A percentile compares a stretch with the other conserved stretches of the same genome.
phyloP scores from a whole-genome alignment of 768 basidiomycete species.

The Tephrocybe sp. region DNA sequence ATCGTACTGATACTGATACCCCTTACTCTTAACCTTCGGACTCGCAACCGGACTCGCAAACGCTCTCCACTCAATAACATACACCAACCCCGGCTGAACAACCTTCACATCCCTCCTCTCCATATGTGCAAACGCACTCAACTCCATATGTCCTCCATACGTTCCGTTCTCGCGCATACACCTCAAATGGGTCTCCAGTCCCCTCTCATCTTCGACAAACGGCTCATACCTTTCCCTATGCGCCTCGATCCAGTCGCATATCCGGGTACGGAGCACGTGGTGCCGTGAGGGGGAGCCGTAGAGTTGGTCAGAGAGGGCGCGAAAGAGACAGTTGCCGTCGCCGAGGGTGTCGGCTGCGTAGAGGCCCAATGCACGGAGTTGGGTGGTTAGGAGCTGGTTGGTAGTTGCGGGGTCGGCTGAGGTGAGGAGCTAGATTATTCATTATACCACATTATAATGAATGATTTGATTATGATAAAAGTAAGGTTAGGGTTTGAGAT shows the following conservation, averaged over 20 bases:
- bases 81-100: constrained; percentile 87
- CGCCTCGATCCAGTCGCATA: constrained; percentile 78
- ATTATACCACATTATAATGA: too few species aligned
- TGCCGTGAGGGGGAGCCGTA: constrained; percentile 75
- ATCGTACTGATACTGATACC: constrained; percentile 6
- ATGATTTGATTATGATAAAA: too few species aligned
- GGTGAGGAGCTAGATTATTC: constrained; percentile 37
- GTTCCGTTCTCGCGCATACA: constrained; percentile 79
- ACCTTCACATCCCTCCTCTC: constrained; percentile 81
- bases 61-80: constrained; percentile 81
- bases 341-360: constrained; percentile 87
- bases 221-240: constrained; percentile 76
- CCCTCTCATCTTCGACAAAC: constrained; percentile 85
- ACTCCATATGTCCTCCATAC: constrained; percentile 89
- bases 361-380: constrained; percentile 75
- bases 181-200: constrained; percentile 64
- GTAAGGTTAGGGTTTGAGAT: constrained; percentile 24
- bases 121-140: constrained; percentile 90
- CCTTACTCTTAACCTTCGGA: neutral
- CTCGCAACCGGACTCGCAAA: constrained; percentile 38
- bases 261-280: constrained; percentile 61
- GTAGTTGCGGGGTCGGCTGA: constrained; percentile 13
- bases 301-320: constrained; percentile 85
- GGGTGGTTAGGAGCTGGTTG: constrained; percentile 51
- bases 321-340: constrained; percentile 93